Evolutionary conservation across 2,329 filamentous ascomycete genomes (phyloP).

Genomic region (Pseudogymnoascus sp.): DNA sequence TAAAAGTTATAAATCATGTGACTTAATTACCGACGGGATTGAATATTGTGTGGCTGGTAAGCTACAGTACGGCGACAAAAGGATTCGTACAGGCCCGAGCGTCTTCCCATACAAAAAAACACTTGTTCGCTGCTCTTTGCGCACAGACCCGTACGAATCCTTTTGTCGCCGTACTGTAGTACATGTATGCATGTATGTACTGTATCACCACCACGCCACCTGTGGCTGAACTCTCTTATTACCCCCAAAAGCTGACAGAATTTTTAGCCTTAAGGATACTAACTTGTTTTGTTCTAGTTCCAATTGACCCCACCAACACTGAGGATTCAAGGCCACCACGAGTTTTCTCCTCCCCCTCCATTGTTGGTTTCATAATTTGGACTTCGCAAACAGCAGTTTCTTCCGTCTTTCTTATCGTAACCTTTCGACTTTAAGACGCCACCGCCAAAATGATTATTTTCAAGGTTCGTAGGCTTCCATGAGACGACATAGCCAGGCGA

Average conservation of each 20-base stretch:
- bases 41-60: neutral
- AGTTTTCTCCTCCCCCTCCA: slow-evolving; percentile 9
- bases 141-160: too few relatives aligned
- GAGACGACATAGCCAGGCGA: neutral
- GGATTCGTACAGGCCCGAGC: too few relatives aligned
- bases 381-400: slow-evolving; percentile 11
- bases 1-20: slow-evolving; percentile 6
- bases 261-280: neutral
- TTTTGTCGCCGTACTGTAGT: too few relatives aligned
- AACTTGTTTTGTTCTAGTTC: neutral
- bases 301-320: slow-evolving; percentile 4
- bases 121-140: too few relatives aligned
- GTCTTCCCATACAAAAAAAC: too few relatives aligned
- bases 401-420: slow-evolving; percentile 11
- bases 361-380: slow-evolving; percentile 6
- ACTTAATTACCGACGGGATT: neutral
- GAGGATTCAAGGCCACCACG: slow-evolving; percentile 9
- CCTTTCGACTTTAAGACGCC: slow-evolving; percentile 15
- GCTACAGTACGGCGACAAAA: too few relatives aligned
- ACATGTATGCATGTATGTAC: neutral
- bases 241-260: neutral
- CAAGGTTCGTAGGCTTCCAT: slow-evolving; percentile 40
- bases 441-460: slow-evolving; percentile 64
- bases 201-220: slow-evolving; percentile 2
- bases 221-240: neutral